Evolutionary conservation across 495 filamentous ascomycete genomes (phyloP), one percentile per base, ranked within the genome.

Genomic region (Penicillium crystallinum): DNA sequence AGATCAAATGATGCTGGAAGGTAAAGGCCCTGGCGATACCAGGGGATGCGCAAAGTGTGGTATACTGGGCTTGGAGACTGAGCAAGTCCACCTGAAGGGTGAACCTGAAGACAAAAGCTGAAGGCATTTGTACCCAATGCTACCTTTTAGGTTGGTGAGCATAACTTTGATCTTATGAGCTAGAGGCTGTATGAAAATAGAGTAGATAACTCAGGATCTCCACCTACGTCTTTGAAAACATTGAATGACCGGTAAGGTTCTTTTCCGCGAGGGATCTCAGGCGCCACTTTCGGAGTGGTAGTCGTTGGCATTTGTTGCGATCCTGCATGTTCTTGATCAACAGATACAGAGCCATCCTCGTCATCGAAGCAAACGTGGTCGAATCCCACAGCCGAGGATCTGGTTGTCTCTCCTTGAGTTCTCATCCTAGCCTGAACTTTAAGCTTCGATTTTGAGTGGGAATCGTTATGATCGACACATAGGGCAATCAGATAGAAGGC

Each of bases 51-150:
- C 12, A 34, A 14, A 4, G 49, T 44, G 49, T 52, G 49, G 17
- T 52, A 52, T 35, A 43, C 49, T 34, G 49, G 49, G 12, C 49
- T 42, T 35, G 49, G 49, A 29, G 49, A 34, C 7, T 27, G 23
- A 27, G 23, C 23, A 3, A 27, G 23, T 27, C 49, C 49, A 7
- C 40, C 49, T 2, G 49, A 42, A 19, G 49, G 49, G n/a, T 52
- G 49, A 22, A 52, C 38, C 22, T 45, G 40, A 14, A 52, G 49
- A n/a, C 40, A 45, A 19, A 27, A 27, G 23, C 23, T 27, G 7
- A 27, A 27, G 23, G 23, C 23, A 52, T 42, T 35, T 25, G 39
- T 42, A 21, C 49, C 49, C 1, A 52, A 29, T 22, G 49, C 27
- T 15, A 42, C 29, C 49, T 52, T 19, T 10, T 15, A 17, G 23